These are phyloP conservation scores for Candida nemodendra DNA, from an alignment of 805 yeast genomes.

Conservation along the genomic window DNA sequence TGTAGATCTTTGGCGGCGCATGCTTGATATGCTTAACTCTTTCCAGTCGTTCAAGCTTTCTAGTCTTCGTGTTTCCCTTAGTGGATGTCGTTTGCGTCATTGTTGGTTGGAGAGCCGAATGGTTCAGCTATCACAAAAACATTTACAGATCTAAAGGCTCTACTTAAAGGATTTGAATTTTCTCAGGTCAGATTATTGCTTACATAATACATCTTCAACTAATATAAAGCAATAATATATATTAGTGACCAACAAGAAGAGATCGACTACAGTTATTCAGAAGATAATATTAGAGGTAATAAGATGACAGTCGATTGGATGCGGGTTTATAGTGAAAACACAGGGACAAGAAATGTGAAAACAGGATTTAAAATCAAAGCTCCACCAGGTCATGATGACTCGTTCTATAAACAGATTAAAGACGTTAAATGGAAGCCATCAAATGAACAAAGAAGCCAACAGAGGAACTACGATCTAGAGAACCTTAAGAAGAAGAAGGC, in stretches of 20 bases:
- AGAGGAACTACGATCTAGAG: slow-evolving; percentile 28
- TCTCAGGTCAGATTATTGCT: too few species aligned
- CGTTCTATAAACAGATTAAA: slow-evolving; percentile 15
- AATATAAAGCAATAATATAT: too few species aligned
- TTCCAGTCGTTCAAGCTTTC: slow-evolving; percentile 15
- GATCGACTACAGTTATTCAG: too few species aligned
- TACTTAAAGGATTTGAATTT: too few species aligned
- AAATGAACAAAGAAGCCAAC: neutral
- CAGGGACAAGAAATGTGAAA: neutral
- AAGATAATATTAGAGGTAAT: too few species aligned
- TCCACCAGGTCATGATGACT: slow-evolving; percentile 23
- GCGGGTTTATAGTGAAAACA: neutral
- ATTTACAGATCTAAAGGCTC: too few species aligned
- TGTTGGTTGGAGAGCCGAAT: too few species aligned
- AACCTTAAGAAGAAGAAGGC: slow-evolving; percentile 60
- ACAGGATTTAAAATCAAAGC: slow-evolving; percentile 8
- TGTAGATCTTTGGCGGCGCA: slow-evolving; percentile 46
- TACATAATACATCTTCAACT: too few species aligned
- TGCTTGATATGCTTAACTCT: slow-evolving; percentile 49
- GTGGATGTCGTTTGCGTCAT: too few species aligned
- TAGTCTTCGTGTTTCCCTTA: too few species aligned
- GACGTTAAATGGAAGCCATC: slow-evolving; percentile 10
- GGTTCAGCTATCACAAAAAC: too few species aligned
- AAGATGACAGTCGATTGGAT: slow-evolving; percentile 7
- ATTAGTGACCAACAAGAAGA: too few species aligned